Evolutionary conservation across 345 rosid genomes (phyloP).

Genomic region (Psidium guajava): DNA sequence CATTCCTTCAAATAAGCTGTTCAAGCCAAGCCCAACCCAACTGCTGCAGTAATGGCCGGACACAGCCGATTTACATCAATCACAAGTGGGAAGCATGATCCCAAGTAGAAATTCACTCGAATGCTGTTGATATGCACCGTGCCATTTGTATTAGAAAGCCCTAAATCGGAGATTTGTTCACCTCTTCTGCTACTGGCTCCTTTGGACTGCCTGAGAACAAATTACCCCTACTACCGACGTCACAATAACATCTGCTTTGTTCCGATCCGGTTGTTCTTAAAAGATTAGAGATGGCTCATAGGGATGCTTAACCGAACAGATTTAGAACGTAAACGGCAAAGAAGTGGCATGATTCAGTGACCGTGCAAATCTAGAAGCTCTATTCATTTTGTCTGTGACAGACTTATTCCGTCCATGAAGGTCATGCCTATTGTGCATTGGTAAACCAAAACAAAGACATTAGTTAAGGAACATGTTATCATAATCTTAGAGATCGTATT

Average conservation of each 20-base stretch:
- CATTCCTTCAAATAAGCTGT: background rate
- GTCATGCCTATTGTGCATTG: background rate
- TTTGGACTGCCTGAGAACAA: too few relatives aligned
- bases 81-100: background rate
- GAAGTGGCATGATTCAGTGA: background rate
- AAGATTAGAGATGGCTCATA: background rate
- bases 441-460: background rate
- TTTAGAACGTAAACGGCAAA: background rate
- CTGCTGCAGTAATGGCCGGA: background rate
- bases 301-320: background rate
- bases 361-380: background rate
- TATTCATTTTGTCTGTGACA: background rate
- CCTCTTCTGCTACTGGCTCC: too few relatives aligned
- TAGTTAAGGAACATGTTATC: background rate
- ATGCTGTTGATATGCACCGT: too few relatives aligned
- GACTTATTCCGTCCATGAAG: background rate
- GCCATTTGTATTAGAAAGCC: background rate
- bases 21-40: background rate
- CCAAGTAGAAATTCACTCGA: background rate
- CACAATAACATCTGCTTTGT: background rate
- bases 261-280: background rate
- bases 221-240: background rate
- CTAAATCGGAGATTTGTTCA: background rate
- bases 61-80: background rate
- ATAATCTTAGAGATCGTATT: background rate